Conservation (phyloP, 2,329 filamentous ascomycete species). For the Fusarium continuum region DNA sequence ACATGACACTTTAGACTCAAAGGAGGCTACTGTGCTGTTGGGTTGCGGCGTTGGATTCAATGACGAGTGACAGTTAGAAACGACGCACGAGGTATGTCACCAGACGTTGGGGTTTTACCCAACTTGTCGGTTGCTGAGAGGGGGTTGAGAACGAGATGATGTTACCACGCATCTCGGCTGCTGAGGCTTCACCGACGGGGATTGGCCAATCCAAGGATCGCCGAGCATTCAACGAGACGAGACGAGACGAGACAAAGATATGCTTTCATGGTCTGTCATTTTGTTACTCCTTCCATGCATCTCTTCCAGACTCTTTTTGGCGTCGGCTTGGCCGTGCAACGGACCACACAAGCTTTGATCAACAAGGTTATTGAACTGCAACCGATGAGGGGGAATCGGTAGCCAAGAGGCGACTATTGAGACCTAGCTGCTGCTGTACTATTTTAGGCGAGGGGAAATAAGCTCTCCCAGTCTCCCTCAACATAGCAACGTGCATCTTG, state of each 20-base stretch:
- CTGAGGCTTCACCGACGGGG: neutral
- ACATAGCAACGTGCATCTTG: constrained; percentile 17
- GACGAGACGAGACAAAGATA: neutral
- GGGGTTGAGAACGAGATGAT: constrained; percentile 26
- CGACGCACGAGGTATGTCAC: constrained; percentile 27
- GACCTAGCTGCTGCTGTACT: neutral
- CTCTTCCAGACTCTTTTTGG: constrained; percentile 18
- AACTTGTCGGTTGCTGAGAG: constrained; percentile 11
- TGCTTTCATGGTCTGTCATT: neutral
- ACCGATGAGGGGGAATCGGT: constrained; percentile 9
- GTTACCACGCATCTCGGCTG: constrained; percentile 20
- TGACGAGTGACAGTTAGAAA: constrained; percentile 25
- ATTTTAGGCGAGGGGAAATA: constrained; percentile 23
- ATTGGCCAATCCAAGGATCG: constrained; percentile 25
- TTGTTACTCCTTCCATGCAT: constrained; percentile 27
- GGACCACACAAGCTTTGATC: constrained; percentile 24
- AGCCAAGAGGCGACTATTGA: constrained; percentile 16
- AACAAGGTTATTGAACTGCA: constrained; percentile 28
- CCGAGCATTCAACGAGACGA: neutral
- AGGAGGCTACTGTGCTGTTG: constrained; percentile 15
- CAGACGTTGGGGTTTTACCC: constrained; percentile 12
- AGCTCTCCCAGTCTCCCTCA: constrained; percentile 23
- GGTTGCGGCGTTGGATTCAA: constrained; percentile 1
- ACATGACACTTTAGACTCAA: constrained; percentile 12
- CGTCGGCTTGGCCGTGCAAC: constrained; percentile 28